These are phyloP conservation scores for Ophiostoma ulmi DNA, from an alignment of 2,329 filamentous ascomycete species.

Conservation along the genomic window DNA sequence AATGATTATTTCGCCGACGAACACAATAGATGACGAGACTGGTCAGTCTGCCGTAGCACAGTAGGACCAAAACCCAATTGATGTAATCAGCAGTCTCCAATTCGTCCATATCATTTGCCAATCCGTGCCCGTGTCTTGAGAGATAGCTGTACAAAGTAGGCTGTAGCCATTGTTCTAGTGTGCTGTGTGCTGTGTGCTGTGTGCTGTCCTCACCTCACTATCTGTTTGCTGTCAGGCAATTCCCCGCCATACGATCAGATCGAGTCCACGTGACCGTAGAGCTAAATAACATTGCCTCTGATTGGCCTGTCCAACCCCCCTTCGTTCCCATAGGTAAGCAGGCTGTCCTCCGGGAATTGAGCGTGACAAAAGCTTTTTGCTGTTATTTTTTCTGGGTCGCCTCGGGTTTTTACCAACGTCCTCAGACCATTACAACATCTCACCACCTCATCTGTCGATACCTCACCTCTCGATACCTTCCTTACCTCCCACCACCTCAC, in stretches of 20 bases:
- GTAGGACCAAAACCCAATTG: neutral
- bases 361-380: constrained; percentile 22
- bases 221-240: neutral
- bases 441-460: neutral
- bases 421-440: constrained; percentile 6
- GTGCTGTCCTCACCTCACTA: neutral
- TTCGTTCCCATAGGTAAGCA: neutral
- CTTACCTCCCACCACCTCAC: neutral
- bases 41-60: neutral
- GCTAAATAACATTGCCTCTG: constrained; percentile 25
- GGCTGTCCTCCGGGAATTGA: constrained; percentile 20
- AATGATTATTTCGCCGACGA: neutral
- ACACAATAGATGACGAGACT: neutral
- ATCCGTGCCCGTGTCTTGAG: neutral
- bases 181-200: neutral
- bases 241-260: neutral
- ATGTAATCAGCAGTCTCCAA: constrained; percentile 4
- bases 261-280: constrained; percentile 19
- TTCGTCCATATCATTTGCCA: constrained; percentile 25
- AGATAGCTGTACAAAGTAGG: too few relatives aligned
- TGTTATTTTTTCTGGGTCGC: constrained; percentile 9
- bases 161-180: too few relatives aligned
- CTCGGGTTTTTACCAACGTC: neutral
- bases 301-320: constrained; percentile 21
- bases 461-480: neutral